These are phyloP conservation scores for Globisporangium mamillatum DNA, from an alignment of 352 stramenopile species.

Conservation along the genomic window DNA sequence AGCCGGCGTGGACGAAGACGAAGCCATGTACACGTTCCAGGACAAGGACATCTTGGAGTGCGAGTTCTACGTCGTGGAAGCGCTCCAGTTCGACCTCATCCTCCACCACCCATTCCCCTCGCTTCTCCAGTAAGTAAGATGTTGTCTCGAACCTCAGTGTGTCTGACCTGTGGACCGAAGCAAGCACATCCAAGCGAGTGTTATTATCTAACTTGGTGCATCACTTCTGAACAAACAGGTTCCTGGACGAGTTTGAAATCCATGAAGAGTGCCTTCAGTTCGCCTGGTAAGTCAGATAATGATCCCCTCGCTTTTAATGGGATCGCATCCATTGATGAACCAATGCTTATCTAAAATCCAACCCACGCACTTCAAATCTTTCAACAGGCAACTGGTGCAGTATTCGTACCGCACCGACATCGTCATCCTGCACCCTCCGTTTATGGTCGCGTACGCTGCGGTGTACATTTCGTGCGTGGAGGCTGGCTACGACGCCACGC, in stretches of 20 bases:
- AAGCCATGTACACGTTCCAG: conserved; percentile 87
- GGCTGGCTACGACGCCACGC: conserved; percentile 67
- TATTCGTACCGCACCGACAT: conserved; percentile 89
- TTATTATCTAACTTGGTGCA: not conserved
- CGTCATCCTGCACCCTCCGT: conserved; percentile 80
- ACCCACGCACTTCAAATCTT: not conserved
- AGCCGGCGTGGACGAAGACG: conserved; percentile 83
- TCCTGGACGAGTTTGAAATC: conserved; percentile 82
- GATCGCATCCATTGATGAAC: not conserved
- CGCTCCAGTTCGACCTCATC: conserved; percentile 86
- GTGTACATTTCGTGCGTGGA: conserved; percentile 78
- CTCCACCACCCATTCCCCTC: conserved; percentile 83
- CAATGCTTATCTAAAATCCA: not conserved
- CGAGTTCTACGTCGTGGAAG: conserved; percentile 89
- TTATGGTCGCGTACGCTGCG: conserved; percentile 86
- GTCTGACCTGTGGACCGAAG: not conserved
- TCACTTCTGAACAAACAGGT: conserved; percentile 26
- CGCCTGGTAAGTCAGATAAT: conserved; percentile 46
- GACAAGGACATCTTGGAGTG: conserved; percentile 90
- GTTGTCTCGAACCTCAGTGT: not conserved
- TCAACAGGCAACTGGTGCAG: conserved; percentile 77
- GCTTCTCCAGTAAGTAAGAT: conserved; percentile 65
- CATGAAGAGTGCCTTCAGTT: conserved; percentile 85
- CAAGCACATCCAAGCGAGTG: not conserved
- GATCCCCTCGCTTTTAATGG: not conserved